Conservation (phyloP, 1,284 basidiomycete genomes). For the Leccinum colubrinum region DNA sequence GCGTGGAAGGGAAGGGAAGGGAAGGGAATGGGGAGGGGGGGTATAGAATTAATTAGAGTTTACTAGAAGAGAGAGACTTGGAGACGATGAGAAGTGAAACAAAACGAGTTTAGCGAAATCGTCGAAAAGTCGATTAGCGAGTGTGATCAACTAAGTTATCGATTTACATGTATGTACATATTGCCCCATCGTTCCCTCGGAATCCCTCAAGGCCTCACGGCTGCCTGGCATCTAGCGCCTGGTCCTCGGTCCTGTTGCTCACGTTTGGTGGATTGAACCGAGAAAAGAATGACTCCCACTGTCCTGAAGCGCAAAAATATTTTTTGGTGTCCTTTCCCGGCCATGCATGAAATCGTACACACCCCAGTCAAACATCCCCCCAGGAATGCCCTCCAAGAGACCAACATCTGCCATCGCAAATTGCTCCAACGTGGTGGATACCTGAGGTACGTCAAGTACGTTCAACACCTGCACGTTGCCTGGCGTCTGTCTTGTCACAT, state of each 20-base stretch:
- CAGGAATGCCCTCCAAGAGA: constrained; percentile 78
- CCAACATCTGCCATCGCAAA: constrained; percentile 67
- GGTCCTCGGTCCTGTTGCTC: constrained; percentile 3
- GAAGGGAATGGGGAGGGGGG: constrained; percentile 1
- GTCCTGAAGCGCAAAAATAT: constrained; percentile 41
- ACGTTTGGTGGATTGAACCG: constrained; percentile 33
- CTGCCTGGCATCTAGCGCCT: not conserved
- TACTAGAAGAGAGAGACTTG: not conserved
- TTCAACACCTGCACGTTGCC: constrained; percentile 75
- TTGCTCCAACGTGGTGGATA: constrained; percentile 54
- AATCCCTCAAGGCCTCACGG: not conserved
- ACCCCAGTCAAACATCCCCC: constrained; percentile 89
- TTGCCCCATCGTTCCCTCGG: not conserved
- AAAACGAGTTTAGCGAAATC: constrained; percentile 7
- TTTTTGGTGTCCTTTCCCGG: constrained; percentile 1
- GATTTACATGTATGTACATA: constrained; percentile 16
- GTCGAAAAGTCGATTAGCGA: constrained; percentile 16
- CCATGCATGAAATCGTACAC: constrained; percentile 29
- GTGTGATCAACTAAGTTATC: constrained; percentile 4
- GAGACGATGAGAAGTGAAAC: not conserved
- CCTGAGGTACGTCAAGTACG: constrained; percentile 58
- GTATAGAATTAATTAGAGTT: constrained; percentile 28
- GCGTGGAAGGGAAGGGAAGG: constrained; percentile 1
- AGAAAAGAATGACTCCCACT: constrained; percentile 77
- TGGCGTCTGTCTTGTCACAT: constrained; percentile 35